Percentiles rank a stretch among this genome's conserved stretches.
These are phyloP conservation scores for Lyophyllum shimeji DNA, from an alignment of 768 basidiomycete species.

Conservation along the genomic window DNA sequence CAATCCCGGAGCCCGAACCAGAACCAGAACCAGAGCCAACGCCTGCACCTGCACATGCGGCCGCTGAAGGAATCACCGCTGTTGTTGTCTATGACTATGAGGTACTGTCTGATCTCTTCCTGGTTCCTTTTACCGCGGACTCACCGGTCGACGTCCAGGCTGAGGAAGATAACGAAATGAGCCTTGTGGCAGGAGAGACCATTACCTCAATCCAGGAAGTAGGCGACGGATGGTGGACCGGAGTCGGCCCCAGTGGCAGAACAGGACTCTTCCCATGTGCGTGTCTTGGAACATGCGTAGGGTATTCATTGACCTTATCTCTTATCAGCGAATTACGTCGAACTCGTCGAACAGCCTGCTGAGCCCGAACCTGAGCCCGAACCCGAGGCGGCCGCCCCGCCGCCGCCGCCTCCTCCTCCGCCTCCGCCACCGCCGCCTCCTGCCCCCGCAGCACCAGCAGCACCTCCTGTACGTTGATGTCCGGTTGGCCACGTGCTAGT, in stretches of 20 bases:
- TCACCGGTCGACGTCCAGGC: constrained; percentile 40
- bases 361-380: constrained; percentile 24
- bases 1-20: constrained; percentile 32
- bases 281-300: constrained; percentile 10
- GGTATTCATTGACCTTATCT: neutral
- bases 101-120: constrained; percentile 29
- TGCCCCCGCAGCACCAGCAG: constrained; percentile 40
- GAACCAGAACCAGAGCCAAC: constrained; percentile 31
- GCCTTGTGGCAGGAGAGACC: constrained; percentile 74
- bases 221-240: constrained; percentile 93
- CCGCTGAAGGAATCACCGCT: constrained; percentile 58
- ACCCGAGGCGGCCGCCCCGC: constrained; percentile 40
- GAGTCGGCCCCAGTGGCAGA: constrained; percentile 68
- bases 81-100: constrained; percentile 83
- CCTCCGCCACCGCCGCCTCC: constrained; percentile 43
- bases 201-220: constrained; percentile 82
- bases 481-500: neutral
- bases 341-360: constrained; percentile 56
- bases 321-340: constrained; percentile 79
- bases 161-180: constrained; percentile 85
- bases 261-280: constrained; percentile 83
- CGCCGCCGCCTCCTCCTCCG: constrained; percentile 58
- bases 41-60: constrained; percentile 30
- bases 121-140: neutral
- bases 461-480: constrained; percentile 33